Evolutionary conservation across 75 land plant species (phyloP).

Genomic region (Selaginella moellendorffii): DNA sequence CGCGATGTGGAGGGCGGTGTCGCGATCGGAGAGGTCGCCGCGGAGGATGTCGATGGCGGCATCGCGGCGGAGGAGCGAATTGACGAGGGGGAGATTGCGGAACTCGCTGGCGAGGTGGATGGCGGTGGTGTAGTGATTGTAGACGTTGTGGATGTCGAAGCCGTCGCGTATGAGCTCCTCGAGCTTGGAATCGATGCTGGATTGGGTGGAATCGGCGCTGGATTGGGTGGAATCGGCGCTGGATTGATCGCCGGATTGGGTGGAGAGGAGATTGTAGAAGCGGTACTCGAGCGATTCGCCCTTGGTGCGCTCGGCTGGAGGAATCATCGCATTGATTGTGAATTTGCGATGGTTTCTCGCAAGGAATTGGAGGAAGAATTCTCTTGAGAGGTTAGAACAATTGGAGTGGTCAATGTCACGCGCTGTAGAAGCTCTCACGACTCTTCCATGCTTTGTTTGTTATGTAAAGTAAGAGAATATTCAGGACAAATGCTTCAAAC

Average conservation of each 20-base stretch:
- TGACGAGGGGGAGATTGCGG: background rate
- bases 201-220: too few relatives aligned
- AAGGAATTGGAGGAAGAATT: too few relatives aligned
- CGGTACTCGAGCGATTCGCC: background rate
- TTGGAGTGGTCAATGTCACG: too few relatives aligned
- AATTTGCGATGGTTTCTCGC: too few relatives aligned
- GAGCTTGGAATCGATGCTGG: background rate
- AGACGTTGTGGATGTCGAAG: background rate
- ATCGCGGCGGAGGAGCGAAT: background rate
- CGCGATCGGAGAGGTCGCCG: background rate
- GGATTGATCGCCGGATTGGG: too few relatives aligned
- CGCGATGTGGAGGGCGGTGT: constrained; percentile 6
- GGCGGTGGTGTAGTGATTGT: background rate
- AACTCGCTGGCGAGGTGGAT: background rate
- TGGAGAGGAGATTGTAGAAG: background rate
- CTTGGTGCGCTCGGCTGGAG: background rate
- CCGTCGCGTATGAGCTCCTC: background rate
- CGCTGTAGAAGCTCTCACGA: too few relatives aligned
- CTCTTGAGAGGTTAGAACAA: too few relatives aligned
- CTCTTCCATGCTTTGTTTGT: too few relatives aligned
- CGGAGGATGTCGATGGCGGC: background rate
- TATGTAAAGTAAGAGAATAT: too few relatives aligned
- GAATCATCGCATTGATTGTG: too few relatives aligned
- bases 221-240: too few relatives aligned
- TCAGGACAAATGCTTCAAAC: too few relatives aligned